These are phyloP conservation scores for Lentithecium fluviatile DNA, from an alignment of 495 filamentous ascomycete species.

Conservation along the genomic window DNA sequence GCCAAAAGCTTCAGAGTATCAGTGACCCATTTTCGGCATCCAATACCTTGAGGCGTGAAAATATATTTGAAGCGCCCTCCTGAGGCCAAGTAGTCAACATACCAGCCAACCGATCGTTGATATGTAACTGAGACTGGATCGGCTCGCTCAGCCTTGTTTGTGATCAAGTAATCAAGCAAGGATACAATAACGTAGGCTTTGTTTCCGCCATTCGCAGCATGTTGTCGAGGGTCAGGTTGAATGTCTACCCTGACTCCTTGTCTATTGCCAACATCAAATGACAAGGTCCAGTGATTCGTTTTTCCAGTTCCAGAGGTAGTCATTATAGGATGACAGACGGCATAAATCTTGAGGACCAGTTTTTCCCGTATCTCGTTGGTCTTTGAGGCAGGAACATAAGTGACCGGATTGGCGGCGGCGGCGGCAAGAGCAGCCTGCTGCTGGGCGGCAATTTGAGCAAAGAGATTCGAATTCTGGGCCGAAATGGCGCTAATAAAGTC, in stretches of 20 bases:
- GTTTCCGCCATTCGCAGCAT: too few species aligned
- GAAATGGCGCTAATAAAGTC: constrained; percentile 3
- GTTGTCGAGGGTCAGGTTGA: too few species aligned
- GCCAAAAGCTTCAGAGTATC: constrained; percentile 6
- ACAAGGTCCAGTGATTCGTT: too few species aligned
- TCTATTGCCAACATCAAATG: too few species aligned
- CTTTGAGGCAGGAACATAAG: constrained; percentile 1
- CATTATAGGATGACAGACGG: too few species aligned
- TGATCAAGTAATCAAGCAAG: neutral
- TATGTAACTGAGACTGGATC: constrained; percentile 7
- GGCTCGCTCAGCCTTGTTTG: neutral
- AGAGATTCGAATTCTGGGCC: constrained; percentile 2
- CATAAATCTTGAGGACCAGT: neutral
- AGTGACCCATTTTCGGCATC: constrained; percentile 3
- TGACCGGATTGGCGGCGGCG: constrained; percentile 2
- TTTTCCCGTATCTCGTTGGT: neutral
- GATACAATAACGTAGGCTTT: too few species aligned
- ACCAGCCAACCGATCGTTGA: constrained; percentile 2
- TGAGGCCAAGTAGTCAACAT: constrained; percentile 5
- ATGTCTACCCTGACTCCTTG: too few species aligned
- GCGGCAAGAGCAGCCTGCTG: constrained; percentile 4
- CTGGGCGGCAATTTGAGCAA: constrained; percentile 4
- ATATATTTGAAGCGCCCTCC: constrained; percentile 4
- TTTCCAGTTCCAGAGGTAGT: too few species aligned
- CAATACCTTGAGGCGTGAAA: constrained; percentile 4